Percentiles rank a stretch among this genome's conserved stretches.
phyloP scores from a whole-genome alignment of 345 rosid genomes.

The Physaria fendleri region DNA sequence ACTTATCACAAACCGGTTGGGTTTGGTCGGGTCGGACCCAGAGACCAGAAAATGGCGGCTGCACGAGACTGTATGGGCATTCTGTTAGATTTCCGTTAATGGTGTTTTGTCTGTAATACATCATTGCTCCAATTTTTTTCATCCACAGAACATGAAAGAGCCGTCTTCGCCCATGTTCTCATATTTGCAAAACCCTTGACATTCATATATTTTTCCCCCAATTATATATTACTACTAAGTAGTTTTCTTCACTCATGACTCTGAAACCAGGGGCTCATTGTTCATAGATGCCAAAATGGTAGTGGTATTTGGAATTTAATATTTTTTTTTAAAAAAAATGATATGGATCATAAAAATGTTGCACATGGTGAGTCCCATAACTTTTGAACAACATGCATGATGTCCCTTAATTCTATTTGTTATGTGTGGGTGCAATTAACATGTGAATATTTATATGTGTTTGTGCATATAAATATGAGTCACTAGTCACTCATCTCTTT shows the following conservation, averaged over 20 bases:
- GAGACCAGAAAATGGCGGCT: conserved; percentile 16
- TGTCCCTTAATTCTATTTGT: neutral
- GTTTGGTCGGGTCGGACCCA: conserved; percentile 1
- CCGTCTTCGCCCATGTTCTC: conserved; percentile 28
- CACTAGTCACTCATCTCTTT: conserved; percentile 4
- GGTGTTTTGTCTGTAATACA: conserved; percentile 29
- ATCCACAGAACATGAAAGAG: conserved; percentile 32
- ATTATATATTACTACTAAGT: neutral
- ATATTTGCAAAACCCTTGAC: conserved; percentile 20
- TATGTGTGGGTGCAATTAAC: conserved; percentile 9
- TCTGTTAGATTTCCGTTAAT: conserved; percentile 27
- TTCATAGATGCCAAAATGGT: conserved; percentile 9
- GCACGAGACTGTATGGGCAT: conserved; percentile 33
- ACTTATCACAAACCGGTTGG: neutral
- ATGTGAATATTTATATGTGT: neutral
- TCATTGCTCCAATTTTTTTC: conserved; percentile 20
- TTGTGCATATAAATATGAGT: conserved; percentile 22
- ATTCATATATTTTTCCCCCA: neutral
- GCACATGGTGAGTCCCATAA: conserved; percentile 33
- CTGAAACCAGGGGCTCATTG: conserved; percentile 8
- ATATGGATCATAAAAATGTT: neutral
- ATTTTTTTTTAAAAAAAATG: neutral
- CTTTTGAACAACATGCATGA: conserved; percentile 2
- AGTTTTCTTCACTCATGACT: conserved; percentile 5
- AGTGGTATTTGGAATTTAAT: neutral